Base-by-base conservation (phyloP, 1,284 basidiomycete species). In the Boletus sp. region DNA sequence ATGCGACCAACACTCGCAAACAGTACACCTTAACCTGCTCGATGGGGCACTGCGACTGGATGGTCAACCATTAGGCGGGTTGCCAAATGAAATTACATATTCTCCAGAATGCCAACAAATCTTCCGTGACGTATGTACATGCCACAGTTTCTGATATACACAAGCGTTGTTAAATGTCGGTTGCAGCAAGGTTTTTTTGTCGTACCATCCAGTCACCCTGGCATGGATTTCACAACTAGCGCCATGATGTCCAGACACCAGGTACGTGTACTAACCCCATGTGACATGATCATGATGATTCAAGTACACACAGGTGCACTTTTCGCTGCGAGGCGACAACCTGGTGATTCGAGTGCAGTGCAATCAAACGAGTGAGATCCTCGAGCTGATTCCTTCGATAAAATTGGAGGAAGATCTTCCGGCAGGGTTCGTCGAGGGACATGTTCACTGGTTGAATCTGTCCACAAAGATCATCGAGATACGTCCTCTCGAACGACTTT, bases 371-470 rank as follows among this genome's bases (percentile, higher is more conserved):
- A 24, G 13, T 2, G 44, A 48, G 1, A 47, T 69, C 1, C 65
- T 71, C 13, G 74, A 78, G 48, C 58, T 80, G 15, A 68, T 81
- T 46, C 77, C 76, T 13, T 69, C 62, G n/a, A 31, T 44, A 3
- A 60, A 60, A n/a, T 60, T 81, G 13, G 16, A 4, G 4, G 55
- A 56, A 0, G 80, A 80, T 60, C 63, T 82, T 9, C 80, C 80
- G 0, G 27, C 18, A 1, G 50, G 57, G 5, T 65, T 81, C 8
- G 56, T 76, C 4, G 11, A 63, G 1, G 64, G 70, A 18, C 71
- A 74, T 52, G 63, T 66, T 4, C 77, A 78, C 57, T 80, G 78
- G 31, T 24, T 24, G 24, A 24, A 24, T 24, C 24, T 24, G 24
- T 24, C 24, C 24, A 24, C 24, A 24, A 24, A 24, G 24, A 24